These are phyloP conservation scores for Pythium insidiosum DNA, from an alignment of 352 stramenopile genomes.

Conservation along the genomic window DNA sequence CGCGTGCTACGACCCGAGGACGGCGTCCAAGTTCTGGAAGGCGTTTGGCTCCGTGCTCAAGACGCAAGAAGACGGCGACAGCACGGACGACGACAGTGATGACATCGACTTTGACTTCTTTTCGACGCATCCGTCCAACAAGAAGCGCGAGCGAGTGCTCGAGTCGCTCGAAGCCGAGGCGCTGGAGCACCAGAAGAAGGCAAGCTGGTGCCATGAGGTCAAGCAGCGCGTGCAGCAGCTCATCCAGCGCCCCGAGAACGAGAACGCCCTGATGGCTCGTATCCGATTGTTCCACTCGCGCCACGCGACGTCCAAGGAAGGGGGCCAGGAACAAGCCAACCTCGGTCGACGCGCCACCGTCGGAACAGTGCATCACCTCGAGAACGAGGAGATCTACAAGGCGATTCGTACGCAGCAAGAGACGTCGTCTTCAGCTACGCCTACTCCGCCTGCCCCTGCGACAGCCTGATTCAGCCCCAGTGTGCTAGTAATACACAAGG, in stretches of 20 bases:
- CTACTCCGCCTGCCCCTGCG: too few species aligned
- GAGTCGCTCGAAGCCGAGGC: conserved; percentile 33
- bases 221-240: conserved; percentile 47
- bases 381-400: conserved; percentile 52
- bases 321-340: background rate
- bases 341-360: conserved; percentile 27
- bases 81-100: conserved; percentile 21
- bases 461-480: too few species aligned
- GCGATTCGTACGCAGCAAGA: conserved; percentile 15
- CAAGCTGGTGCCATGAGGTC: conserved; percentile 49
- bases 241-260: conserved; percentile 15
- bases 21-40: conserved; percentile 37
- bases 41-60: conserved; percentile 28
- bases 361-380: conserved; percentile 41
- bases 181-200: conserved; percentile 27
- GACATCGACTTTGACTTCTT: conserved; percentile 44
- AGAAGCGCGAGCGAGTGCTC: conserved; percentile 40
- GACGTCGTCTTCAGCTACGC: too few species aligned
- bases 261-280: conserved; percentile 32
- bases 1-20: conserved; percentile 57
- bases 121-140: conserved; percentile 59
- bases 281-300: conserved; percentile 19
- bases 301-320: too few species aligned
- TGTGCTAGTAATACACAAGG: too few species aligned
- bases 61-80: conserved; percentile 11